phyloP scores from a whole-genome alignment of 129 eudicot species.

The Logfia minima region DNA sequence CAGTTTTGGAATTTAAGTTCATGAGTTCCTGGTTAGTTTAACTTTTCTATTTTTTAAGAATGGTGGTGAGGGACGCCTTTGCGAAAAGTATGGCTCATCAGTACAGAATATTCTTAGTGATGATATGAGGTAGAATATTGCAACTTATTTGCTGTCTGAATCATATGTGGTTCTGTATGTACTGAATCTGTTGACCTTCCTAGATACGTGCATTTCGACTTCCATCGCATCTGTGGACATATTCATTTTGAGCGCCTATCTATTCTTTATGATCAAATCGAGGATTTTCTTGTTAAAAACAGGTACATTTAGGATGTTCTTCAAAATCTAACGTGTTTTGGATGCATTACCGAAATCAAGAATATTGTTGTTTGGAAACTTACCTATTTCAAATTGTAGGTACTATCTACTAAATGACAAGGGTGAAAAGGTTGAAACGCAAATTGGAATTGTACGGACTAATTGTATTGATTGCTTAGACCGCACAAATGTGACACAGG shows the following conservation, averaged over 20 bases:
- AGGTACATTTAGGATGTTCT: conserved; percentile 44
- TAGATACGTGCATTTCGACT: conserved; percentile 96
- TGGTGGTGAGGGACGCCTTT: conserved; percentile 85
- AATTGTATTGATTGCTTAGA: conserved; percentile 97
- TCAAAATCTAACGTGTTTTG: conserved; percentile 1
- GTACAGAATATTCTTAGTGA: conserved; percentile 74
- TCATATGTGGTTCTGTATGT: not conserved
- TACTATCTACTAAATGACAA: conserved; percentile 78
- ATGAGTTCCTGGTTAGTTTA: conserved; percentile 20
- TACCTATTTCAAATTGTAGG: conserved; percentile 39
- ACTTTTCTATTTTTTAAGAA: conserved; percentile 41
- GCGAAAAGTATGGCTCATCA: conserved; percentile 60
- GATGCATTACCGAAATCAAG: not conserved
- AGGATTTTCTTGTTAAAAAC: conserved; percentile 69
- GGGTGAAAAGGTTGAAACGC: conserved; percentile 78
- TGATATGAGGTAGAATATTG: conserved; percentile 63
- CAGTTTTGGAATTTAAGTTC: conserved; percentile 1
- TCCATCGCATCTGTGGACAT: conserved; percentile 90
- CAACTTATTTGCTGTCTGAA: conserved; percentile 4
- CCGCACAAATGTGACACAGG: conserved; percentile 99
- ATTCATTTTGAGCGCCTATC: conserved; percentile 85
- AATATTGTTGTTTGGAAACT: conserved; percentile 1
- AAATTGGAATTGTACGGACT: conserved; percentile 80
- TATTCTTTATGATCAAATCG: conserved; percentile 78
- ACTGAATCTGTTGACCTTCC: conserved; percentile 26